These are phyloP conservation scores for Pichia eremophila DNA, from an alignment of 805 yeast species.

Conservation along the genomic window DNA sequence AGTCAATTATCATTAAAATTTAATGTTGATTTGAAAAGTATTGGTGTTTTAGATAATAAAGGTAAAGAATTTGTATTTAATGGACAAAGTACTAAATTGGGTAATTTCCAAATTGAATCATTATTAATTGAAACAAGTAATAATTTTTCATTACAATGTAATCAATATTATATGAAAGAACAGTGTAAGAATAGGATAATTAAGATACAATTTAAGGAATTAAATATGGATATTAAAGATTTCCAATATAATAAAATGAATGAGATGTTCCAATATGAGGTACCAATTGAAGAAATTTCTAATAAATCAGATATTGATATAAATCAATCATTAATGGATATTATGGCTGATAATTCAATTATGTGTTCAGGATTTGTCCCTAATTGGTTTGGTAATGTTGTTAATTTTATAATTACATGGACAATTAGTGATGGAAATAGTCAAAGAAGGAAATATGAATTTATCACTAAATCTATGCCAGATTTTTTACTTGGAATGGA, in stretches of 20 bases:
- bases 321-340: background rate
- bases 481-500: conserved; percentile 1
- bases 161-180: background rate
- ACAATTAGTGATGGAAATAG: background rate
- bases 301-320: background rate
- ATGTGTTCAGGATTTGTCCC: conserved; percentile 1
- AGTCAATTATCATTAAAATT: background rate
- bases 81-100: conserved; percentile 5
- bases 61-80: conserved; percentile 5
- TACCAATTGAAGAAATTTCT: background rate
- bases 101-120: conserved; percentile 1
- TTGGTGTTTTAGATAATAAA: background rate
- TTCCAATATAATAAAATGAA: background rate
- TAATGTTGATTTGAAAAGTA: background rate
- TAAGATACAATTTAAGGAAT: background rate
- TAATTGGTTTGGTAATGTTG: conserved; percentile 1
- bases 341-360: background rate
- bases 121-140: background rate
- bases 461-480: background rate
- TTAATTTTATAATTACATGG: background rate
- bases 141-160: background rate
- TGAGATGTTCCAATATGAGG: background rate
- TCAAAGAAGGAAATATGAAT: background rate
- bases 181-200: background rate
- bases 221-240: conserved; percentile 4